Evolutionary conservation across 2,329 filamentous ascomycete genomes (phyloP).

Genomic region (Fusarium haematococcum): DNA sequence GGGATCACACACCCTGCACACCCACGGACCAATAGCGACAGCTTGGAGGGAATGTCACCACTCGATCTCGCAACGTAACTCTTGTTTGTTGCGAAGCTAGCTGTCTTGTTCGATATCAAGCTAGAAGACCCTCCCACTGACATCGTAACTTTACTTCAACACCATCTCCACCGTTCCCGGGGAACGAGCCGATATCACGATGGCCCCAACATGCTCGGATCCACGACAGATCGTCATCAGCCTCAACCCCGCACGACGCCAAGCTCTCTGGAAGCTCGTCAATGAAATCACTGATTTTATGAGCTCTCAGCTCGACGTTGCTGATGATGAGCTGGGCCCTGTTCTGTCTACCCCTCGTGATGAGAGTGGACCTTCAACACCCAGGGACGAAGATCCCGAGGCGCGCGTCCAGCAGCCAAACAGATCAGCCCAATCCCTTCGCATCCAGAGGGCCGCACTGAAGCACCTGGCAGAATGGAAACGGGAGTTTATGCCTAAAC

Average conservation of each 20-base stretch:
- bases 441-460: slow-evolving; percentile 66
- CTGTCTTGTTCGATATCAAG: not conserved
- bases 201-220: slow-evolving; percentile 67
- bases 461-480: slow-evolving; percentile 83
- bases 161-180: not conserved
- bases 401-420: slow-evolving; percentile 27
- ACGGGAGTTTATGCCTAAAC: slow-evolving; percentile 73
- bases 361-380: slow-evolving; percentile 18
- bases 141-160: not conserved
- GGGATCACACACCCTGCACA: slow-evolving; percentile 11
- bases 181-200: slow-evolving; percentile 41
- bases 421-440: slow-evolving; percentile 42
- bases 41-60: slow-evolving; percentile 6
- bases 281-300: slow-evolving; percentile 66
- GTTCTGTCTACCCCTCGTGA: slow-evolving; percentile 39
- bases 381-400: slow-evolving; percentile 18
- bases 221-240: slow-evolving; percentile 67
- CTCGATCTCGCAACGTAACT: slow-evolving; percentile 5
- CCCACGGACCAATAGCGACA: slow-evolving; percentile 1
- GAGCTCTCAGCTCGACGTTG: slow-evolving; percentile 62
- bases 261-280: slow-evolving; percentile 63
- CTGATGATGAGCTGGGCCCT: slow-evolving; percentile 47
- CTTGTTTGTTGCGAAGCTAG: slow-evolving; percentile 13
- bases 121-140: not conserved
- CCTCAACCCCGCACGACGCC: slow-evolving; percentile 64